Percentiles rank a stretch among this genome's conserved stretches.
Conservation (phyloP, 352 stramenopile species). For the Phytopythium mirpurense region DNA sequence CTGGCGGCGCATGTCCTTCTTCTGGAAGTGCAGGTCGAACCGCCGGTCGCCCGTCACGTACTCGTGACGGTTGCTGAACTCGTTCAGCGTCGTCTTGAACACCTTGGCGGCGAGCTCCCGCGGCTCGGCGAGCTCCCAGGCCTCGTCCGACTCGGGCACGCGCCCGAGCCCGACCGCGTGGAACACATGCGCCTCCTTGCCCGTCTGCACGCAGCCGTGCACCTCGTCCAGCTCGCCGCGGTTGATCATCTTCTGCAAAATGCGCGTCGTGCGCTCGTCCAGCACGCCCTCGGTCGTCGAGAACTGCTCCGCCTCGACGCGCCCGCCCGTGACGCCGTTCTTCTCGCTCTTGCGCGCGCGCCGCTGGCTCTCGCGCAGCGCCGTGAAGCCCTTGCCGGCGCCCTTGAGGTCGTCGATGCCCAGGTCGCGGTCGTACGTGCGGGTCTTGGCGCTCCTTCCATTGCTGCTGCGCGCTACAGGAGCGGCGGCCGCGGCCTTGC, state of each 20-base stretch:
- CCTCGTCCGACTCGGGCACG: constrained; percentile 16
- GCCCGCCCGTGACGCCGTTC: constrained; percentile 37
- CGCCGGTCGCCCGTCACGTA: constrained; percentile 81
- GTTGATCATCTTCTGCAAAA: constrained; percentile 76
- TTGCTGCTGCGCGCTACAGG: constrained; percentile 6
- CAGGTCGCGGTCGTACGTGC: constrained; percentile 25
- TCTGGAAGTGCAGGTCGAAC: constrained; percentile 71
- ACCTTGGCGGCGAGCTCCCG: constrained; percentile 64
- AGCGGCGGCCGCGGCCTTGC: constrained; percentile 4
- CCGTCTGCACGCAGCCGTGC: constrained; percentile 68
- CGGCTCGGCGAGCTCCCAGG: constrained; percentile 17
- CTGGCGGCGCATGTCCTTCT: constrained; percentile 58
- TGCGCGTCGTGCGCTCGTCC: constrained; percentile 65
- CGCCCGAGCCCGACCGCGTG: constrained; percentile 53
- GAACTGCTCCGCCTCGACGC: constrained; percentile 44
- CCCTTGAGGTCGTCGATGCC: constrained; percentile 17
- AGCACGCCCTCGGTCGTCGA: constrained; percentile 72
- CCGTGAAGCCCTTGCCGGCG: constrained; percentile 40
- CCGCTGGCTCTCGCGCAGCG: constrained; percentile 45
- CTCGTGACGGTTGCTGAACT: constrained; percentile 77
- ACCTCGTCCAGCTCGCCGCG: constrained; percentile 61
- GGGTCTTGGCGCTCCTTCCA: constrained; percentile 20
- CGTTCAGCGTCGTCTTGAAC: constrained; percentile 80
- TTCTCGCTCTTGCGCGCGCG: constrained; percentile 52
- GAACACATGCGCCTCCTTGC: constrained; percentile 83